A percentile compares a stretch with the other conserved stretches of the same genome.
Conservation (phyloP, 2,329 filamentous ascomycete genomes). For the Cryphonectria naterciae region DNA sequence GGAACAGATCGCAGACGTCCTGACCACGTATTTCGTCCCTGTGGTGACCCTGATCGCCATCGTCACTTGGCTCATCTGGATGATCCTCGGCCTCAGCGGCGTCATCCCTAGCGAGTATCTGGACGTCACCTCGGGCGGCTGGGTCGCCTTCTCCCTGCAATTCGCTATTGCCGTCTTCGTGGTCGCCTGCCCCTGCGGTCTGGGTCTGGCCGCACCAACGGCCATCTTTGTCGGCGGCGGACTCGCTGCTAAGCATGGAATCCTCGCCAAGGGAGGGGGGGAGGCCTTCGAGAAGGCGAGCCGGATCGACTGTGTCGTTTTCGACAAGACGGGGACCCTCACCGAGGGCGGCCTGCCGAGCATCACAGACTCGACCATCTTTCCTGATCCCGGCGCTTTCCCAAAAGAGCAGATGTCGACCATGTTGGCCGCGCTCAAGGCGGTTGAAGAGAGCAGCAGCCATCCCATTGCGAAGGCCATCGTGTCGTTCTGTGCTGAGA, state of each 20-base stretch:
- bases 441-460: constrained; percentile 71
- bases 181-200: constrained; percentile 82
- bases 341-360: constrained; percentile 73
- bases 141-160: constrained; percentile 74
- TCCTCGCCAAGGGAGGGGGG: constrained; percentile 81
- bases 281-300: constrained; percentile 87
- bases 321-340: constrained; percentile 87
- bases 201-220: constrained; percentile 83
- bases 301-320: constrained; percentile 76
- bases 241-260: constrained; percentile 77
- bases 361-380: constrained; percentile 60
- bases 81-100: constrained; percentile 64
- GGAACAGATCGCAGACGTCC: constrained; percentile 71
- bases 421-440: constrained; percentile 59
- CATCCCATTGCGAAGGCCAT: constrained; percentile 77
- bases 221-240: constrained; percentile 84
- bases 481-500: constrained; percentile 59
- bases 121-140: constrained; percentile 61
- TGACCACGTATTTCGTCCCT: constrained; percentile 79
- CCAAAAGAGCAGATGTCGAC: constrained; percentile 33
- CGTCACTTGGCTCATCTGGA: constrained; percentile 73
- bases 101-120: constrained; percentile 60
- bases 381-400: constrained; percentile 36
- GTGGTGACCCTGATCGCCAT: constrained; percentile 72
- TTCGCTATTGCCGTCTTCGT: constrained; percentile 89